A percentile compares a stretch with the other conserved stretches of the same genome.
Evolutionary conservation across 192 early-diverging fungal genomes (phyloP).

Genomic region (Fimicolochytrium jonesii): DNA sequence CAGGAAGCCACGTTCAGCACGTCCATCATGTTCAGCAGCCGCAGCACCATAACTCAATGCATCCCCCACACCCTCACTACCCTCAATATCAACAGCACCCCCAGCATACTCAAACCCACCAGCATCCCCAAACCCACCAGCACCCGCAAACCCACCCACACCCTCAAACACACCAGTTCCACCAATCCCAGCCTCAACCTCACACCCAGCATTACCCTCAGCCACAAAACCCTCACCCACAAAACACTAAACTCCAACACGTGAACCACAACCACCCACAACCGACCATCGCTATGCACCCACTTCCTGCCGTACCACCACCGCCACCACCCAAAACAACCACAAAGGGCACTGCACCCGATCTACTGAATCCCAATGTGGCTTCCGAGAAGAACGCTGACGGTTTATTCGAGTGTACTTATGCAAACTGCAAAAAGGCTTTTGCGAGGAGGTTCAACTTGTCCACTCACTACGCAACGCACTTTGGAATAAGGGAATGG

Average conservation of each 20-base stretch:
- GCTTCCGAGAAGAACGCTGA: background rate
- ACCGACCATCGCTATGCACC: too few relatives aligned
- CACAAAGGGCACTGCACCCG: conserved; percentile 5
- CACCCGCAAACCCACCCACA: background rate
- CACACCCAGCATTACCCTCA: background rate
- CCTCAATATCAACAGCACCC: background rate
- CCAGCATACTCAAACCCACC: background rate
- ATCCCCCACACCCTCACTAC: background rate
- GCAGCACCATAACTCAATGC: background rate
- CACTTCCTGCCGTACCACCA: background rate
- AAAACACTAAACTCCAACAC: too few relatives aligned
- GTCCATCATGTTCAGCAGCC: too few relatives aligned
- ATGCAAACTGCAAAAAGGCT: background rate
- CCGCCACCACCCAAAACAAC: background rate
- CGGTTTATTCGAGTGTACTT: conserved; percentile 8
- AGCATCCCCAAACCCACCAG: background rate
- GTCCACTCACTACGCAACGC: conserved; percentile 15
- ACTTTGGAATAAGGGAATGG: conserved; percentile 18
- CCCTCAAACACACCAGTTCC: background rate
- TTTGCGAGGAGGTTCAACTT: conserved; percentile 23
- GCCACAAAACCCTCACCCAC: background rate
- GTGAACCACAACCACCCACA: too few relatives aligned
- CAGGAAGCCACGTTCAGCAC: too few relatives aligned
- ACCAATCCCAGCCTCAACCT: background rate
- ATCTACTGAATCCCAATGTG: background rate